Evolutionary conservation across 176 grass and related monocot genomes (phyloP), one percentile per base, ranked within the genome.

Genomic region (Carex pumila): DNA sequence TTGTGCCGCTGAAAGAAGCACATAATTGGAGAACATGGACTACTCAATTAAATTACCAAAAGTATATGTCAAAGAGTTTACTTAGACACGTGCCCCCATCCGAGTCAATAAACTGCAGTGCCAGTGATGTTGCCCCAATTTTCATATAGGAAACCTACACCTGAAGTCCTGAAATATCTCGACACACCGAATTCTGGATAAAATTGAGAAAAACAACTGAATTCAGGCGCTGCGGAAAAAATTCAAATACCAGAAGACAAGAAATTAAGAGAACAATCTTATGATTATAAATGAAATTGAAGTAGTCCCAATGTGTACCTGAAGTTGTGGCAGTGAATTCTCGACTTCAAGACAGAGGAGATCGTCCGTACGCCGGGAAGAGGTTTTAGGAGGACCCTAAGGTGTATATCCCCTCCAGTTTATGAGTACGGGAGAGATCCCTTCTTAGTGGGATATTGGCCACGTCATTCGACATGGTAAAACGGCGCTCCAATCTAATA

Each of bases 321-420:
- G 12, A 34, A 53, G 13, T 79, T 79, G 29, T 10, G 9, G 29
- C 12, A n/a, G 7, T 17, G 32, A 61, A 61, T 59, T 59, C 47
- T 15, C 18, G 36, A 55, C 55, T 80, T 70, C 77, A 80, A 77
- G 31, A 60, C 22, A 59, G 32, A 34, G 9, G 12, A 78, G 49
- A 56, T 78, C 73, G 29, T 50, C 13, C 73, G 52, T 58, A 36
- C 52, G 57, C 53, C 77, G 77, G 77, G 34, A 80, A 36, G 77
- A 80, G 77, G 77, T 80, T 80, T 80, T 80, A 80, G 25, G 54
- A 80, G 30, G 66, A 43, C 34, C 17, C 6, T 41, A 21, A 7
- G 25, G 2, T 34, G 3, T 80, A 18, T 3, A 59, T 80, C 25
- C 50, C n/a, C 77, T 80, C 77, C 77, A 37, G 47, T 80, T 80